Conservation (phyloP, 495 filamentous ascomycete genomes). For the Neurospora sublineolata region DNA sequence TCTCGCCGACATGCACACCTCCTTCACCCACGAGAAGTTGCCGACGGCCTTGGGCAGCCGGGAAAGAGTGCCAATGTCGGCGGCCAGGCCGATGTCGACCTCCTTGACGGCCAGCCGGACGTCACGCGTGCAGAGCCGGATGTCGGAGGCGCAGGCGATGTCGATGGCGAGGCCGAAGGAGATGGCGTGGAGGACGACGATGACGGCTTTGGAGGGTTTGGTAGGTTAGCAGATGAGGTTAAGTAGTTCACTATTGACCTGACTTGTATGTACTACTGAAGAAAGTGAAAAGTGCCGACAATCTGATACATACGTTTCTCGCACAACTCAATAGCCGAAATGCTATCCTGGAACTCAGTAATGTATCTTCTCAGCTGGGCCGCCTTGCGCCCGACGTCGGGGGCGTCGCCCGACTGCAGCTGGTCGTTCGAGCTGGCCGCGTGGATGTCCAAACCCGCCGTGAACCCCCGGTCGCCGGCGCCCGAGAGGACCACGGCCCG, state of each 20-base stretch:
- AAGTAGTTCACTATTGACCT: background rate
- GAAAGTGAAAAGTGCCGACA: background rate
- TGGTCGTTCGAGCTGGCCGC: constrained; percentile 39
- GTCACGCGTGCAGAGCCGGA: constrained; percentile 58
- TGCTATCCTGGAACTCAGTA: constrained; percentile 63
- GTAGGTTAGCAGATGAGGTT: background rate
- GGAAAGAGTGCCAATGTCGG: constrained; percentile 80
- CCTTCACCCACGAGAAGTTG: constrained; percentile 77
- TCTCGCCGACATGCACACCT: constrained; percentile 69
- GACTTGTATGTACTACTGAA: background rate
- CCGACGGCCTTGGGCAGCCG: constrained; percentile 79
- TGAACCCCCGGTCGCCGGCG: constrained; percentile 75
- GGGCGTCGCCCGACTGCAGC: constrained; percentile 12
- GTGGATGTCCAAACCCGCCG: constrained; percentile 70
- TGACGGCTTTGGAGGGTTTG: constrained; percentile 46
- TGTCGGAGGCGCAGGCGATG: constrained; percentile 63
- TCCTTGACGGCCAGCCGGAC: constrained; percentile 76
- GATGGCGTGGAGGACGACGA: constrained; percentile 73
- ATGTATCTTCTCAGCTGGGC: constrained; percentile 54
- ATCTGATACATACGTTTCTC: constrained; percentile 56
- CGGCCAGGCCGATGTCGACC: constrained; percentile 89
- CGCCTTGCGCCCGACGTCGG: constrained; percentile 60
- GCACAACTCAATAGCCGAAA: constrained; percentile 68
- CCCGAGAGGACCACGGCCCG: constrained; percentile 75
- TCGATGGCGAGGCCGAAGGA: constrained; percentile 78